phyloP scores from a whole-genome alignment of 202 grass and related monocot species.

The Schoenoplectus triqueter region DNA sequence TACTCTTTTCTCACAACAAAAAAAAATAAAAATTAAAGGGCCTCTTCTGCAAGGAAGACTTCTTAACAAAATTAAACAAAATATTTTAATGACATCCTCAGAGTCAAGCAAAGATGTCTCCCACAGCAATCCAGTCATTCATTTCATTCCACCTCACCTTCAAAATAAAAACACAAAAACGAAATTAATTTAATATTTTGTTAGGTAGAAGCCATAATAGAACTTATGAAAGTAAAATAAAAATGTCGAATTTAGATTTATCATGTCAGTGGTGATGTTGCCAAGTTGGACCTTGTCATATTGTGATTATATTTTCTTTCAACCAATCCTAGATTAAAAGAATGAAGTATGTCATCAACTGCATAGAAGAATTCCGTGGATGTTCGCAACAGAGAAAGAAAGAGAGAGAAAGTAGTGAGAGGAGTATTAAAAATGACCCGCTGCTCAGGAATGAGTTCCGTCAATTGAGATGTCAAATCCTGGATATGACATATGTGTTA shows the following conservation, averaged over 20 bases:
- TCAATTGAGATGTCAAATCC: constrained; percentile 88
- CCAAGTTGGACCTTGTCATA: constrained; percentile 93
- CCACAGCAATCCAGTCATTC: constrained; percentile 96
- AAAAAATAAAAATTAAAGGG: neutral
- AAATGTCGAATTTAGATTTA: constrained; percentile 40
- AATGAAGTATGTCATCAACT: constrained; percentile 16
- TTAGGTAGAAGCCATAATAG: neutral
- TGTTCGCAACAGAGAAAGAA: neutral
- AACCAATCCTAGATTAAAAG: constrained; percentile 71
- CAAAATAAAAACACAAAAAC: constrained; percentile 27
- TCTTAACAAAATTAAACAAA: neutral
- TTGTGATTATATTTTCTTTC: constrained; percentile 87
- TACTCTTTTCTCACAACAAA: constrained; percentile 56
- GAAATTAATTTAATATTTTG: neutral
- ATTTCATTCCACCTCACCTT: constrained; percentile 98
- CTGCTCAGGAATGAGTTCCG: constrained; percentile 96
- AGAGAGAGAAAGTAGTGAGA: neutral
- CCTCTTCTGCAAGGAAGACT: neutral
- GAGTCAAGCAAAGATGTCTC: constrained; percentile 96
- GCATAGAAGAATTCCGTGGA: neutral
- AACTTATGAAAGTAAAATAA: neutral
- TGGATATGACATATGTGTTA: constrained; percentile 46
- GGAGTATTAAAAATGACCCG: constrained; percentile 52
- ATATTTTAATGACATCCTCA: constrained; percentile 47
- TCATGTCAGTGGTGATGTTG: constrained; percentile 91